phyloP scores from a whole-genome alignment of 148 eudicot genomes.

The Nepenthes mirabilis region DNA sequence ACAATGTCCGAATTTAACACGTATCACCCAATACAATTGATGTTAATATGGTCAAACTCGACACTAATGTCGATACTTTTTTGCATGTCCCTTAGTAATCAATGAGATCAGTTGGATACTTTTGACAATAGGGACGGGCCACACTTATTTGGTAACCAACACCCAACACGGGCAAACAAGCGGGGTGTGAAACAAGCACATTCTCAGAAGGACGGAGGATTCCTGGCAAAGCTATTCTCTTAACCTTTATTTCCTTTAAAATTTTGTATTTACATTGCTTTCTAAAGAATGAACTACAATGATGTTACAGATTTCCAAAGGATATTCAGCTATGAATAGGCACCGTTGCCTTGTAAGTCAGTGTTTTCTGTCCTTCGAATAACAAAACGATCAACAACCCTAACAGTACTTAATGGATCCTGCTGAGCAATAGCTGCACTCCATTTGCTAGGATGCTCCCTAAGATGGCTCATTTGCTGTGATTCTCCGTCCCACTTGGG shows the following conservation, averaged over 20 bases:
- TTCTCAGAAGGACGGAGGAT: too few species aligned
- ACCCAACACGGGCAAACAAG: too few species aligned
- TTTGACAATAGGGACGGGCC: too few species aligned
- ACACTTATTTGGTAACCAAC: too few species aligned
- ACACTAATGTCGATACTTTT: too few species aligned
- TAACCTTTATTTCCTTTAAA: not conserved
- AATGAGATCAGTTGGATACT: too few species aligned
- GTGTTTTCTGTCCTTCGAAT: conserved; percentile 21
- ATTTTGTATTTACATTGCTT: conserved; percentile 3
- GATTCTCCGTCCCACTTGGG: conserved; percentile 75
- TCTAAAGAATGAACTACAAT: conserved; percentile 12
- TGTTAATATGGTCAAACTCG: too few species aligned
- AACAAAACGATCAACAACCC: conserved; percentile 54
- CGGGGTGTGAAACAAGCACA: too few species aligned
- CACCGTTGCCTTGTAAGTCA: conserved; percentile 9
- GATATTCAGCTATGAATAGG: not conserved
- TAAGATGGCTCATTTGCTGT: conserved; percentile 35
- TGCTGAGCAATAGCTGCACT: conserved; percentile 37
- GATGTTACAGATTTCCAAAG: conserved; percentile 6
- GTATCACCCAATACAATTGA: too few species aligned
- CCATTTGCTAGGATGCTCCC: conserved; percentile 75
- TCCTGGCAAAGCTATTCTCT: too few species aligned
- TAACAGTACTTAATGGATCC: conserved; percentile 60
- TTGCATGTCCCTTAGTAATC: too few species aligned
- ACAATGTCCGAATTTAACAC: too few species aligned